phyloP scores from a whole-genome alignment of 495 filamentous ascomycete genomes.

The Neurospora sp. region DNA sequence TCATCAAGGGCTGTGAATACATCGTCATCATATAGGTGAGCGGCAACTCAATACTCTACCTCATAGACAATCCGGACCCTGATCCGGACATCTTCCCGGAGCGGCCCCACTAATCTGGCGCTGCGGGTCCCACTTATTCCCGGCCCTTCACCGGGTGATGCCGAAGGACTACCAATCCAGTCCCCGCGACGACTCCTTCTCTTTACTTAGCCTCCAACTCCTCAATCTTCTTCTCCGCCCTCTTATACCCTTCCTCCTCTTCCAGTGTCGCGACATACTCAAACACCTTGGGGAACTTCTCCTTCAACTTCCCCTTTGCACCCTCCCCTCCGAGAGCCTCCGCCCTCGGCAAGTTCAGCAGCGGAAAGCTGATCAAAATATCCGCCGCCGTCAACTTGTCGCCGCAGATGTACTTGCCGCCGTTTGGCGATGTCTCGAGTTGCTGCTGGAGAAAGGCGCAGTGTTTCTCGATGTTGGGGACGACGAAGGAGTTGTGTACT shows the following conservation, averaged over 20 bases:
- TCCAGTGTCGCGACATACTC: constrained; percentile 55
- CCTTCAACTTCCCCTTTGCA: constrained; percentile 6
- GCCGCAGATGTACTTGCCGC: constrained; percentile 63
- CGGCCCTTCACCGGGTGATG: neutral
- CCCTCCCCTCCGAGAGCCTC: constrained; percentile 42
- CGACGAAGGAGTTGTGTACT: constrained; percentile 49
- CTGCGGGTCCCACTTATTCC: neutral
- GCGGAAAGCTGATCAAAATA: constrained; percentile 67
- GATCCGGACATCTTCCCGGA: neutral
- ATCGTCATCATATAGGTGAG: neutral
- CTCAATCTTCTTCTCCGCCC: constrained; percentile 46
- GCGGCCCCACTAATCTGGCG: neutral
- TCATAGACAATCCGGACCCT: neutral
- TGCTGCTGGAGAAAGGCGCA: constrained; percentile 64
- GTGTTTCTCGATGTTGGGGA: constrained; percentile 52
- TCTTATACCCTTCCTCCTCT: constrained; percentile 48
- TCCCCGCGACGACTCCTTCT: no score
- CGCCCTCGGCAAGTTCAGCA: constrained; percentile 41
- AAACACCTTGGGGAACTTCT: constrained; percentile 36
- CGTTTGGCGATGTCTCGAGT: constrained; percentile 44
- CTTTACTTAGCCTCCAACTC: constrained; percentile 33
- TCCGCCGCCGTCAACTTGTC: constrained; percentile 65
- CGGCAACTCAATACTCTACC: neutral
- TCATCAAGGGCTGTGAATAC: neutral
- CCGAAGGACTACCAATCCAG: no score